These are phyloP conservation scores for Apophysomyces ossiformis DNA, from an alignment of 371 early-diverging fungal species.

Conservation along the genomic window DNA sequence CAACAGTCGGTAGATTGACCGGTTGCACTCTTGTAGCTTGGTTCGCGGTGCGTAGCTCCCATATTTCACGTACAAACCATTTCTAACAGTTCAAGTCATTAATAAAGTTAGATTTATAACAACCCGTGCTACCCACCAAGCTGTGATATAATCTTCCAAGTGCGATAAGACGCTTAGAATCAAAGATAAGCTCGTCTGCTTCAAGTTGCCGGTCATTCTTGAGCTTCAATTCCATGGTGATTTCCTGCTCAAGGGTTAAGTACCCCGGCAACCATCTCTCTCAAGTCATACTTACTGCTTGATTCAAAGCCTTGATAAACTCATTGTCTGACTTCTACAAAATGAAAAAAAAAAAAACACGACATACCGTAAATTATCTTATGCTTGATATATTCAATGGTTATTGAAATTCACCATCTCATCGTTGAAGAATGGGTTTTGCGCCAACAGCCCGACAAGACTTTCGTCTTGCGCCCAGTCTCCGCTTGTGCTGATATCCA, in stretches of 20 bases:
- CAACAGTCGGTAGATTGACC: constrained; percentile 27
- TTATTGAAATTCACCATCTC: constrained; percentile 34
- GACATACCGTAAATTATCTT: background rate
- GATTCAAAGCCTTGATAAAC: constrained; percentile 44
- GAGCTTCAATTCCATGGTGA: constrained; percentile 73
- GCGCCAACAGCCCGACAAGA: constrained; percentile 64
- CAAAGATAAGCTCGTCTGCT: constrained; percentile 83
- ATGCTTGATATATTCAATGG: background rate
- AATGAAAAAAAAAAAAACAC: constrained; percentile 1
- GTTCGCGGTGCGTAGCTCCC: constrained; percentile 55
- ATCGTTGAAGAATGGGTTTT: constrained; percentile 65
- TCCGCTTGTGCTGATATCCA: constrained; percentile 63
- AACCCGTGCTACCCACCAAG: constrained; percentile 55
- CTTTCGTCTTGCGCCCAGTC: constrained; percentile 85
- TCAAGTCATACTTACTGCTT: constrained; percentile 36
- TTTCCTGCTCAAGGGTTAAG: constrained; percentile 62
- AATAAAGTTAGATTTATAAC: constrained; percentile 18
- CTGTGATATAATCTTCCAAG: constrained; percentile 84
- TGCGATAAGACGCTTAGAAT: constrained; percentile 72
- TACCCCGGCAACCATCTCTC: background rate
- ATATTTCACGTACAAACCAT: constrained; percentile 77
- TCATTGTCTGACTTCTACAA: constrained; percentile 40
- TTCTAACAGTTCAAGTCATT: constrained; percentile 40
- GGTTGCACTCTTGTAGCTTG: constrained; percentile 12
- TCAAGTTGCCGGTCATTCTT: constrained; percentile 82